Base-by-base conservation (phyloP, 2,329 filamentous ascomycete genomes). In the Sclerotinia nivalis region DNA sequence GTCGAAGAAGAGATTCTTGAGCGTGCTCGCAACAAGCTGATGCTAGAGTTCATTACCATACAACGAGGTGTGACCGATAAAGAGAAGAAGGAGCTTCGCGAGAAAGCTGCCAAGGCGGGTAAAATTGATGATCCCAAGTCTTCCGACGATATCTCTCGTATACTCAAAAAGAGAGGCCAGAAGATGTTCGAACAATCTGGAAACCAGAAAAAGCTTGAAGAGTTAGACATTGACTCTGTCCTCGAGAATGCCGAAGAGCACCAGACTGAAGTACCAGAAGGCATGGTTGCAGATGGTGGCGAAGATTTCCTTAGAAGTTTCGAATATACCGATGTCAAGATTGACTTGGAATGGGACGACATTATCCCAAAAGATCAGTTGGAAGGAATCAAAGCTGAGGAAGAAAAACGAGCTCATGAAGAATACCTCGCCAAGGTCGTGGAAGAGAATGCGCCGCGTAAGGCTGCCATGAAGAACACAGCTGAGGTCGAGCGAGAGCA, bases 161-260 rank as follows among this genome's bases (percentile, higher is more conserved):
- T 99, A 71, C 87, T 99, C 77, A 98, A 98, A 83, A 93, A 95
- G 81, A 91, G 96, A 75, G 97, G 96, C n/a, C 96, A 97, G 79
- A 97, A 96, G 81, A 97, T 99, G 91, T 99, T 99, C 75, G 95
- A 98, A 81, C 95, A 97, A 80, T 96, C 92, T 15, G 93, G 93
- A 71, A 99, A 99, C 78, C 96, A 99, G 80, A 91, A 95, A 82
- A 96, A 97, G 79, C 86, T 99, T 7, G 96, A 99, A 81, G 93
- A 97, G 80, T 89, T 99, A 34, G 96, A 99, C 79, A 98, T 99
- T 75, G 96, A 99, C 78, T 93, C 94, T 12, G 96, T 99, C 52
- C 88, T 99, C 22, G 96, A 96, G 76, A 97, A 97, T 79, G 96
- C 96, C 40, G 96, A 99, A 82, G 89, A 98, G 76, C 96, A 97